Percentiles rank a stretch among this genome's conserved stretches.
Evolutionary conservation across 495 filamentous ascomycete genomes (phyloP).

Genomic region (Hypoxylon rickii): DNA sequence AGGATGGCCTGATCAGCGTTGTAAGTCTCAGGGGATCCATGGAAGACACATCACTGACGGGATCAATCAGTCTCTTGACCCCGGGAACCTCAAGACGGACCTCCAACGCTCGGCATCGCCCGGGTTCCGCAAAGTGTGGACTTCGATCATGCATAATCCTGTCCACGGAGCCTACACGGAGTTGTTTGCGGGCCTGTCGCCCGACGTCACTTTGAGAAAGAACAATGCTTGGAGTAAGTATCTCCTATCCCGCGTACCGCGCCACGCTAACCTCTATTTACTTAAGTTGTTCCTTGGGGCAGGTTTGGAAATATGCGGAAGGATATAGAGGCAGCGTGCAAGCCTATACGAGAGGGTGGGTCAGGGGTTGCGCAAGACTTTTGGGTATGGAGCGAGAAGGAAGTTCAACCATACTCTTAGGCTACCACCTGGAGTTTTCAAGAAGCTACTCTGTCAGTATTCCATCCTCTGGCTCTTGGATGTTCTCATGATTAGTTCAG

Average conservation of each 20-base stretch:
- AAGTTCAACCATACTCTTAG: conserved; percentile 20
- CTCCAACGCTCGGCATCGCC: no score
- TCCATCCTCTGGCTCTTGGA: no score
- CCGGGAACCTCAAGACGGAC: conserved; percentile 37
- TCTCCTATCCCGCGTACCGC: no score
- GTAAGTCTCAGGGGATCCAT: no score
- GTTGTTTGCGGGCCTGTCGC: conserved; percentile 45
- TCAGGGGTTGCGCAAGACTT: conserved; percentile 35
- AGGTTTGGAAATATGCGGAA: not conserved
- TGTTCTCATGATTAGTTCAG: no score
- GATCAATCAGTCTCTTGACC: no score
- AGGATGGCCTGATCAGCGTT: conserved; percentile 36
- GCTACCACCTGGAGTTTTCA: no score
- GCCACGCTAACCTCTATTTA: not conserved
- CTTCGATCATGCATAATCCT: conserved; percentile 8
- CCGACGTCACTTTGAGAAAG: conserved; percentile 37
- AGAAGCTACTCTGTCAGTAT: no score
- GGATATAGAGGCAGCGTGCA: conserved; percentile 9
- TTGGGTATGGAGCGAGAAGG: conserved; percentile 47
- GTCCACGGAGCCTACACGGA: conserved; percentile 47
- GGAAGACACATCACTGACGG: no score
- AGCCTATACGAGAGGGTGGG: conserved; percentile 26
- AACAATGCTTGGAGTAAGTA: not conserved
- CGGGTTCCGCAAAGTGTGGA: no score
- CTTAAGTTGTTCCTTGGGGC: not conserved